phyloP scores from a whole-genome alignment of 2,329 filamentous ascomycete species.

The Aureobasidium sp. region DNA sequence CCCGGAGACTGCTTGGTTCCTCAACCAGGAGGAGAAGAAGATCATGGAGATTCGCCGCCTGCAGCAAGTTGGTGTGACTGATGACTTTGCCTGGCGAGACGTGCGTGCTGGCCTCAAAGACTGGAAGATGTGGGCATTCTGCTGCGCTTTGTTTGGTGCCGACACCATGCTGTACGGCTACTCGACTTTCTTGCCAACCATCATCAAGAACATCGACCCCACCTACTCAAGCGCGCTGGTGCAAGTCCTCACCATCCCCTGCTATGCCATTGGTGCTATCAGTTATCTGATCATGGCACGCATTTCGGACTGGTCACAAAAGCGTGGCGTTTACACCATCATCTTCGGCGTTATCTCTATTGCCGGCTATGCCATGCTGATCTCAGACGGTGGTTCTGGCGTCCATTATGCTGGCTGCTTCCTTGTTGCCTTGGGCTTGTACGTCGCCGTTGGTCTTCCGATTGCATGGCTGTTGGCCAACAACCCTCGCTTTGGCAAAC shows the following conservation, averaged over 20 bases:
- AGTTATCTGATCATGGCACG: slow-evolving; percentile 61
- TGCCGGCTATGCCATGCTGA: slow-evolving; percentile 46
- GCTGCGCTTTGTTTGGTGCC: slow-evolving; percentile 57
- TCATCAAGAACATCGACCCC: slow-evolving; percentile 66
- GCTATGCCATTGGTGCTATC: slow-evolving; percentile 65
- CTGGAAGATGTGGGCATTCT: slow-evolving; percentile 47
- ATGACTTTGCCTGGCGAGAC: slow-evolving; percentile 53
- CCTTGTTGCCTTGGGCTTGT: slow-evolving; percentile 67
- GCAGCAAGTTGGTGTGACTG: slow-evolving; percentile 25
- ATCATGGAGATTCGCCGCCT: slow-evolving; percentile 37
- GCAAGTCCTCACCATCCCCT: slow-evolving; percentile 71
- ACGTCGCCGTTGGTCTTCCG: slow-evolving; percentile 51
- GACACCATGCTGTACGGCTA: slow-evolving; percentile 76
- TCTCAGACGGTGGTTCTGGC: slow-evolving; percentile 52
- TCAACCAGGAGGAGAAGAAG: slow-evolving; percentile 52
- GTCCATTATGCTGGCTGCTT: slow-evolving; percentile 72
- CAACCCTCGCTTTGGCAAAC: slow-evolving; percentile 66
- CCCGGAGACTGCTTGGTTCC: slow-evolving; percentile 57
- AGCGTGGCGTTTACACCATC: slow-evolving; percentile 58
- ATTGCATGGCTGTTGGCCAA: slow-evolving; percentile 59
- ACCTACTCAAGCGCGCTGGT: slow-evolving; percentile 50
- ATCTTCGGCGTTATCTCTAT: slow-evolving; percentile 57
- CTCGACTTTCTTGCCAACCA: slow-evolving; percentile 71
- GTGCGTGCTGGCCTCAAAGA: slow-evolving; percentile 62
- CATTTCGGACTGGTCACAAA: slow-evolving; percentile 61